These are phyloP conservation scores for Saccharomyces kudriavzevii DNA, from an alignment of 805 yeast species.

Conservation along the genomic window DNA sequence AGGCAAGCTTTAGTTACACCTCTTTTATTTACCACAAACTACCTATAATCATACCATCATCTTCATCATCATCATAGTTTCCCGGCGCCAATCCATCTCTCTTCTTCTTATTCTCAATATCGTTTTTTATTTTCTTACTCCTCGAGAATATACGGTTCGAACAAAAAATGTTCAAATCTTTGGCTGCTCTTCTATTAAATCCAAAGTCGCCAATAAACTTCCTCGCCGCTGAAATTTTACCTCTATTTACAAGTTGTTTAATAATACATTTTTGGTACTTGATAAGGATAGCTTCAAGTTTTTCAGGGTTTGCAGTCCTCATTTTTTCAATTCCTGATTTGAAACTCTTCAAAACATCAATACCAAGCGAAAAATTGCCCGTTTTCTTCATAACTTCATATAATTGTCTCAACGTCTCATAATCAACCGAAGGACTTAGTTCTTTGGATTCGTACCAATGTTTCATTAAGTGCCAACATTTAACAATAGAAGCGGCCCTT, in stretches of 20 bases:
- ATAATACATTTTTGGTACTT: constrained; percentile 19
- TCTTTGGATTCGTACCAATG: constrained; percentile 16
- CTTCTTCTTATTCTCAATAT: constrained; percentile 3
- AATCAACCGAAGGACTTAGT: constrained; percentile 11
- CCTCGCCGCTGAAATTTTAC: constrained; percentile 8
- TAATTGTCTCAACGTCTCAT: constrained; percentile 12
- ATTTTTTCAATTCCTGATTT: background rate
- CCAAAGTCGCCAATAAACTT: constrained; percentile 21
- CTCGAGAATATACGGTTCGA: constrained; percentile 6
- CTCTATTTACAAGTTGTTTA: constrained; percentile 11
- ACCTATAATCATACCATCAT: constrained; percentile 26
- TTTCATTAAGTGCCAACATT: constrained; percentile 19
- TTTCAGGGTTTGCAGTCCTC: constrained; percentile 2
- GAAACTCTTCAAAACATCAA: constrained; percentile 9
- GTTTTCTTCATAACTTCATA: constrained; percentile 9
- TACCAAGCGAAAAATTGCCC: constrained; percentile 14
- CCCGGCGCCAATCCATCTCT: constrained; percentile 3
- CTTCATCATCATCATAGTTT: constrained; percentile 21
- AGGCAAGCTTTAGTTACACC: background rate
- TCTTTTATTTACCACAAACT: constrained; percentile 23
- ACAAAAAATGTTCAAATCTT: constrained; percentile 3
- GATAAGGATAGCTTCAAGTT: constrained; percentile 6
- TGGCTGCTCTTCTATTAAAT: constrained; percentile 9
- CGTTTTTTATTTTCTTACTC: constrained; percentile 2
- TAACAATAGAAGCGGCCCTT: constrained; percentile 11